Conservation (phyloP, 1,284 basidiomycete genomes). For the Malassezia brasiliensis region DNA sequence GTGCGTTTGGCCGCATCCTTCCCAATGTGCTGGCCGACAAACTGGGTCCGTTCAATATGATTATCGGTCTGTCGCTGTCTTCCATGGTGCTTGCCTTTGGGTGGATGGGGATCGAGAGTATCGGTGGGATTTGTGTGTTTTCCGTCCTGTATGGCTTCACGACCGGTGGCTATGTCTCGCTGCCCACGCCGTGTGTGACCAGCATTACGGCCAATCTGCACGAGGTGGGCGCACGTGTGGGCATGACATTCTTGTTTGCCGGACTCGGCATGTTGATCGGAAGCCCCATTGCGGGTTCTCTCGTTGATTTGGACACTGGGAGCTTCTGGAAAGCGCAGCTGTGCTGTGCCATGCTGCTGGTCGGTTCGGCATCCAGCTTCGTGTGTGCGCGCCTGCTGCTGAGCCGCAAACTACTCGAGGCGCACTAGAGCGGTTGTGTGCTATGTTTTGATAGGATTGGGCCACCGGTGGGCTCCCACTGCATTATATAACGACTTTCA, state of each 20-base stretch:
- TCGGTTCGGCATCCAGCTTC: not conserved
- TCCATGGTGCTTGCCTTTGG: conserved; percentile 32
- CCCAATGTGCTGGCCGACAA: conserved; percentile 46
- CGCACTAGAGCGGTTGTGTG: not conserved
- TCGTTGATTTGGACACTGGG: conserved; percentile 1
- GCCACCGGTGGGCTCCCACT: too few species aligned
- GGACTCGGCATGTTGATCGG: conserved; percentile 18
- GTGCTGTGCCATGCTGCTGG: conserved; percentile 4
- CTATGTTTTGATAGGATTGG: too few species aligned
- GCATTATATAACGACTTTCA: too few species aligned
- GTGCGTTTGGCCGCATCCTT: conserved; percentile 41
- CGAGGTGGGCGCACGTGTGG: conserved; percentile 1
- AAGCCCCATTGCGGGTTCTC: conserved; percentile 18
- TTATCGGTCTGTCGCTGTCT: conserved; percentile 34
- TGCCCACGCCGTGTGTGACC: conserved; percentile 12
- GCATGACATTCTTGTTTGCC: conserved; percentile 5
- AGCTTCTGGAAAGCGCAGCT: conserved; percentile 13
- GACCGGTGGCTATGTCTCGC: conserved; percentile 30
- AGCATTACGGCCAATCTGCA: not conserved
- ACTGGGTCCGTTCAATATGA: conserved; percentile 45
- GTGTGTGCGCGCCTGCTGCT: not conserved
- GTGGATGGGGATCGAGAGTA: conserved; percentile 6
- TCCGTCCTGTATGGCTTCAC: conserved; percentile 29
- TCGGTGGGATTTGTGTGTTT: conserved; percentile 18
- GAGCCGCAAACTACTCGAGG: not conserved